Conservation (phyloP, 495 filamentous ascomycete genomes). For the Hypoxylon rickii region DNA sequence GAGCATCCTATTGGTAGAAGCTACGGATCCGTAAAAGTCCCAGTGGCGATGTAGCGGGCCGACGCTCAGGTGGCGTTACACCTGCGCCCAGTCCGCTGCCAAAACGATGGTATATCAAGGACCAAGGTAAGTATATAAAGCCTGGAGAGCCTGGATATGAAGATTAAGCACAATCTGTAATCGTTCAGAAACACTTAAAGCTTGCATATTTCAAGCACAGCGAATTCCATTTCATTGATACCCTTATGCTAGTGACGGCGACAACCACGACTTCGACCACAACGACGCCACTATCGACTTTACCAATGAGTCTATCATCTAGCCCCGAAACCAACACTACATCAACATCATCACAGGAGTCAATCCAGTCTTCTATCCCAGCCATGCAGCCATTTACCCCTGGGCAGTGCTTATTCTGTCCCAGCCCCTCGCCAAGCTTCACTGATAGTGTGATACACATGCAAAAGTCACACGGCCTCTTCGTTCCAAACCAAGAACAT, state of each 20-base stretch:
- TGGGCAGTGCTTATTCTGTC: constrained; percentile 35
- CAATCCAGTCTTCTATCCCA: constrained; percentile 5
- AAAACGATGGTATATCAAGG: not conserved
- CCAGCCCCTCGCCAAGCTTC: constrained; percentile 20
- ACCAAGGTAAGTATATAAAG: not conserved
- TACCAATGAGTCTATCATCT: constrained; percentile 27
- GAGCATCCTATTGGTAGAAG: constrained; percentile 17
- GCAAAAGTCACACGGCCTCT: constrained; percentile 42
- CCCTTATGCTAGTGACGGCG: constrained; percentile 19
- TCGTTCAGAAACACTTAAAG: not conserved
- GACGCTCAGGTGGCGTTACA: not conserved
- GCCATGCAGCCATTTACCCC: constrained; percentile 22
- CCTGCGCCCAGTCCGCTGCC: not conserved
- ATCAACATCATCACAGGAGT: constrained; percentile 1
- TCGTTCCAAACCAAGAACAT: constrained; percentile 34
- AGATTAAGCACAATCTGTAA: constrained; percentile 3
- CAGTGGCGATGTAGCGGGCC: constrained; percentile 1
- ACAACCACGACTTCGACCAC: constrained; percentile 21
- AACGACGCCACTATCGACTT: constrained; percentile 3
- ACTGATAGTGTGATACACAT: constrained; percentile 40
- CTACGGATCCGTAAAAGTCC: too few species aligned
- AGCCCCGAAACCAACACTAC: constrained; percentile 6
- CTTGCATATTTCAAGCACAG: not conserved
- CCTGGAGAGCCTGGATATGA: too few species aligned
- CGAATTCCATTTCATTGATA: constrained; percentile 3